Conservation (phyloP, 2,329 filamentous ascomycete genomes). For the Pochonia chlamydosporia region DNA sequence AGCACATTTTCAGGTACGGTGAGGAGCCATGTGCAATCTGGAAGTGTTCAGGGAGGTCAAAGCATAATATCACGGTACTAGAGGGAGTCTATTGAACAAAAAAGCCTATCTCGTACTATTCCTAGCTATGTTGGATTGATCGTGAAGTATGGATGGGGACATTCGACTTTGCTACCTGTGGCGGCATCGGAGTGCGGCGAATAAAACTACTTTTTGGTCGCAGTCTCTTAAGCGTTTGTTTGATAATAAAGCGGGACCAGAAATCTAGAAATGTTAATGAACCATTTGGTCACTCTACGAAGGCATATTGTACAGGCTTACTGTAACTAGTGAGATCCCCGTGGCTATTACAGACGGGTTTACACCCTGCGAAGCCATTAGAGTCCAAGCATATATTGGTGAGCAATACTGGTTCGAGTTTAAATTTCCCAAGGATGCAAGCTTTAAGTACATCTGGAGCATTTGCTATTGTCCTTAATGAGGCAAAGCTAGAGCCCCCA, state of each 20-base stretch:
- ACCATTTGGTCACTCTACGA: not conserved
- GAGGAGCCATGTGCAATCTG: no score
- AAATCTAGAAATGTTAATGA: slow-evolving; percentile 1
- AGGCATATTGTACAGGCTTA: not conserved
- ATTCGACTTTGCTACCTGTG: not conserved
- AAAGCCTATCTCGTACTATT: slow-evolving; percentile 8
- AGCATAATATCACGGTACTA: slow-evolving; percentile 3
- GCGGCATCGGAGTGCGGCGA: not conserved
- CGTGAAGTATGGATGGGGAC: slow-evolving; percentile 1
- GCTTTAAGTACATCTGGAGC: not conserved
- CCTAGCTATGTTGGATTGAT: slow-evolving; percentile 3
- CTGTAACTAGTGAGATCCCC: slow-evolving; percentile 3
- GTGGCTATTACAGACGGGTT: not conserved
- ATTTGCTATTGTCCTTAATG: not conserved
- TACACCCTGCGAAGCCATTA: slow-evolving; percentile 5
- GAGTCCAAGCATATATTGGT: not conserved
- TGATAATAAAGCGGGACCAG: slow-evolving; percentile 7
- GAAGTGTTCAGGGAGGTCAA: not conserved
- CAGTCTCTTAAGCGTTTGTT: slow-evolving; percentile 1
- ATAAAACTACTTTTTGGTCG: slow-evolving; percentile 1
- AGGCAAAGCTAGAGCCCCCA: not conserved
- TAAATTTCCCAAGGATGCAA: not conserved
- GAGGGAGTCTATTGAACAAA: slow-evolving; percentile 2
- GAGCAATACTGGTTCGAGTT: not conserved
- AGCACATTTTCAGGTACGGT: no score